Base-by-base conservation (phyloP, 106 monocot genomes). In the Dendrobium nobile region DNA sequence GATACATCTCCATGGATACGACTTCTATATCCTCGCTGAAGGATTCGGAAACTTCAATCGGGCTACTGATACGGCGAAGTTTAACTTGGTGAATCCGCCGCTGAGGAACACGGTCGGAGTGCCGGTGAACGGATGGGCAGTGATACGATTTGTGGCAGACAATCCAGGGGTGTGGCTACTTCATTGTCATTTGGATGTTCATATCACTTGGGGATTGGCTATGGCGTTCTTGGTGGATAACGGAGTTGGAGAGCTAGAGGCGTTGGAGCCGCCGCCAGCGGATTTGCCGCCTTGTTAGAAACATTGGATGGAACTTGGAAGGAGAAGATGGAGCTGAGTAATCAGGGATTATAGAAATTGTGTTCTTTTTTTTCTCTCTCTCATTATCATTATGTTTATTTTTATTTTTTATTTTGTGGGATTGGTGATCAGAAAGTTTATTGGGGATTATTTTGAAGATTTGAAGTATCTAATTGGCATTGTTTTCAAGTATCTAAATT, bases 91-190 rank as follows among this genome's bases (percentile, higher is more conserved):
- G 17, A 85, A 92, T 55, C 92, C 92, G 16, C 92, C 87, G 5
- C 41, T 75, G 85, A 79, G 92, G 84, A 92, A 92, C 80, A 92
- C 89, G 0, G 89, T 92, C 16, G 85, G 44, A 0, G 89, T 92
- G 22, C 87, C 92, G 31, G 86, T 82, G 13, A 87, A 80, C 19
- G 92, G 92, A 41, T 92, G 92, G 92, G 82, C 92, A 0, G 92
- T 86, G 13, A 87, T 92, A 61, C 78, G 89, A 28, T 92, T 92
- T 72, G 87, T 84, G 41, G 92, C 92, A 2, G 92, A 89, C 58
- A 92, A 92, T 67, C 92, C 92, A 0, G 92, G 92, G 11, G 89
- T 89, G 11, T 92, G 92, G 92, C 82, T 92, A 11, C 70, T 92
- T 85, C 89, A 89, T 47, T 89, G 92, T 67, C 92, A 92, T 81